Conservation (phyloP, 129 eudicot genomes). For the Helianthus tuberosus region DNA sequence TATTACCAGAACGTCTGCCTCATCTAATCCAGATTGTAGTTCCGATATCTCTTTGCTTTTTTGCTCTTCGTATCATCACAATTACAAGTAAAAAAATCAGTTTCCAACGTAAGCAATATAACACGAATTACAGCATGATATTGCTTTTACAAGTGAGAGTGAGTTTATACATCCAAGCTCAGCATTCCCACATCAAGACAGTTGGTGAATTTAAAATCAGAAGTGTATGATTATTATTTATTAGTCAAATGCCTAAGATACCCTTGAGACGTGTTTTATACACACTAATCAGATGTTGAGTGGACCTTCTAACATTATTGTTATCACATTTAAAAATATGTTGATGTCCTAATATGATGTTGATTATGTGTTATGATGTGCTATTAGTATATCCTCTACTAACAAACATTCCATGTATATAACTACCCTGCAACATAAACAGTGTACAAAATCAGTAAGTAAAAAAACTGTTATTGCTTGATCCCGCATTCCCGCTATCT, state of each 20-base stretch:
- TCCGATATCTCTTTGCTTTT: slow-evolving; percentile 72
- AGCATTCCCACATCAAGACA: slow-evolving; percentile 1
- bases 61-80: slow-evolving; percentile 53
- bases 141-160: neutral
- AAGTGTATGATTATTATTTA: slow-evolving; percentile 5
- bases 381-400: neutral
- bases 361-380: neutral
- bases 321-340: neutral
- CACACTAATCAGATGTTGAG: neutral
- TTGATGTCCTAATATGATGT: neutral
- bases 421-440: slow-evolving; percentile 8
- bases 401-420: neutral
- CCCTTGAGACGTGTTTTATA: neutral
- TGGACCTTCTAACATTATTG: neutral
- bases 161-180: neutral
- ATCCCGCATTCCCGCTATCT: neutral
- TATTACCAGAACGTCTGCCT: slow-evolving; percentile 93
- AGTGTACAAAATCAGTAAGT: neutral
- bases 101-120: slow-evolving; percentile 7
- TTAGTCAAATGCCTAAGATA: slow-evolving; percentile 10
- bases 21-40: slow-evolving; percentile 83
- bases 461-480: neutral
- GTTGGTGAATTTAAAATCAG: neutral
- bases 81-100: slow-evolving; percentile 19
- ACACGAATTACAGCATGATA: neutral